Percentiles rank a stretch among this genome's conserved stretches.
These are phyloP conservation scores for Inga leiocalycina DNA, from an alignment of 306 rosid genomes.

Conservation along the genomic window DNA sequence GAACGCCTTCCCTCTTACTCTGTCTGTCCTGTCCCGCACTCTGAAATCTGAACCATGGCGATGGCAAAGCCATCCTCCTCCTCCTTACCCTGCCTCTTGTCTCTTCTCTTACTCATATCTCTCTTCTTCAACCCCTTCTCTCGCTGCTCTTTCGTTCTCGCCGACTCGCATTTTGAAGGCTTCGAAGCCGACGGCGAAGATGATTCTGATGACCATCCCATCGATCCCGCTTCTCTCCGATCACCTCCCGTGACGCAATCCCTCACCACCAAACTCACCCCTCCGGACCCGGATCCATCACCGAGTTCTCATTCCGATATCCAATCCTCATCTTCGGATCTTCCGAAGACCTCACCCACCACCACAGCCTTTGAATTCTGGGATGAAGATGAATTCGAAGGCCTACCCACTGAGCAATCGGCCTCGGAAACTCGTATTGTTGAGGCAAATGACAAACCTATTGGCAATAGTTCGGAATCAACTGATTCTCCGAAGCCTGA, in stretches of 20 bases:
- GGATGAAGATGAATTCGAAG: conserved; percentile 99
- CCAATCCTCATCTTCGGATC: conserved; percentile 42
- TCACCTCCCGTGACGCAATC: conserved; percentile 61
- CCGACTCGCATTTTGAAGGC: conserved; percentile 88
- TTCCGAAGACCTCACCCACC: conserved; percentile 54
- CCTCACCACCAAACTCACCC: conserved; percentile 30
- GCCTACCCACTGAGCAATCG: conserved; percentile 55
- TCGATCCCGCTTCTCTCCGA: conserved; percentile 55
- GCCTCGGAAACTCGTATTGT: conserved; percentile 21
- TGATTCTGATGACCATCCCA: conserved; percentile 55
- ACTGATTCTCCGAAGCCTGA: conserved; percentile 12
- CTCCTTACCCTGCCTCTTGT: neutral
- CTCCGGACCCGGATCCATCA: conserved; percentile 25
- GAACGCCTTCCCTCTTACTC: neutral
- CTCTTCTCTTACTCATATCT: conserved; percentile 23
- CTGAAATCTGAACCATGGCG: conserved; percentile 7
- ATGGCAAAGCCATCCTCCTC: conserved; percentile 28
- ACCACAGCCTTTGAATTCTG: conserved; percentile 68
- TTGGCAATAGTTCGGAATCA: conserved; percentile 36
- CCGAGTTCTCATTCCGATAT: conserved; percentile 28
- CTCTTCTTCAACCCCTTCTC: conserved; percentile 39
- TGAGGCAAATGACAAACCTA: conserved; percentile 36
- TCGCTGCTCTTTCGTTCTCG: conserved; percentile 31
- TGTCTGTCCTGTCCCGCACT: neutral
- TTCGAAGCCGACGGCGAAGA: conserved; percentile 73